Conservation (phyloP, 1,284 basidiomycete genomes). For the Vanrija pseudolonga region DNA sequence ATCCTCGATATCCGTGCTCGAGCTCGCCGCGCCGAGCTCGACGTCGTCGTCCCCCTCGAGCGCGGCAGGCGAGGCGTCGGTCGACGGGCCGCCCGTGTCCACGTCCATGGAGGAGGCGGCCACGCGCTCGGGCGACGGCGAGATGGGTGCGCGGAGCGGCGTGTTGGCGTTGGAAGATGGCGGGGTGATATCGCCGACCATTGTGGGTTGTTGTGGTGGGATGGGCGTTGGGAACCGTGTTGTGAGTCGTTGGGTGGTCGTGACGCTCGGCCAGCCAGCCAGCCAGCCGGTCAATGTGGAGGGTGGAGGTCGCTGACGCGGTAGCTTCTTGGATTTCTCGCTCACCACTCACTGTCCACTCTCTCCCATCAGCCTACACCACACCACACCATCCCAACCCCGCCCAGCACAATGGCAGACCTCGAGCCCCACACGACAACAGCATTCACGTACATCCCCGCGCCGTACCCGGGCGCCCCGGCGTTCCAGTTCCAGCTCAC, state of each 20-base stretch:
- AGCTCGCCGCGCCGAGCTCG: neutral
- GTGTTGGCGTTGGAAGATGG: conserved; percentile 30
- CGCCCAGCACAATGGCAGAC: neutral
- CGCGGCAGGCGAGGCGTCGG: neutral
- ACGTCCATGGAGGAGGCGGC: conserved; percentile 1
- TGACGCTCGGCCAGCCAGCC: neutral
- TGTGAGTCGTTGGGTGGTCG: neutral
- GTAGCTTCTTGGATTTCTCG: neutral
- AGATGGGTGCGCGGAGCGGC: conserved; percentile 16
- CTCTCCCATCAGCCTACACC: neutral
- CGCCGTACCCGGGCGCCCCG: conserved; percentile 50
- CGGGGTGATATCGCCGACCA: conserved; percentile 18
- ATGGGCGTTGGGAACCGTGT: neutral
- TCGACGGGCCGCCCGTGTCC: neutral
- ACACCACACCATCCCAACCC: neutral
- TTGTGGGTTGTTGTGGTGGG: neutral
- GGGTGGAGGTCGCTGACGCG: neutral
- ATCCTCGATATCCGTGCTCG: conserved; percentile 7
- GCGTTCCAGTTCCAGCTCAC: conserved; percentile 67
- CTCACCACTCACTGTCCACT: neutral
- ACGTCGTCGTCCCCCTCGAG: neutral
- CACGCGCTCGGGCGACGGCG: neutral
- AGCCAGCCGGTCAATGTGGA: neutral
- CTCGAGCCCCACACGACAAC: conserved; percentile 23
- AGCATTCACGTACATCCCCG: conserved; percentile 29